Evolutionary conservation across 352 stramenopile species (phyloP), one percentile per base, ranked within the genome.

Genomic region (Phytophthora citrophthora): DNA sequence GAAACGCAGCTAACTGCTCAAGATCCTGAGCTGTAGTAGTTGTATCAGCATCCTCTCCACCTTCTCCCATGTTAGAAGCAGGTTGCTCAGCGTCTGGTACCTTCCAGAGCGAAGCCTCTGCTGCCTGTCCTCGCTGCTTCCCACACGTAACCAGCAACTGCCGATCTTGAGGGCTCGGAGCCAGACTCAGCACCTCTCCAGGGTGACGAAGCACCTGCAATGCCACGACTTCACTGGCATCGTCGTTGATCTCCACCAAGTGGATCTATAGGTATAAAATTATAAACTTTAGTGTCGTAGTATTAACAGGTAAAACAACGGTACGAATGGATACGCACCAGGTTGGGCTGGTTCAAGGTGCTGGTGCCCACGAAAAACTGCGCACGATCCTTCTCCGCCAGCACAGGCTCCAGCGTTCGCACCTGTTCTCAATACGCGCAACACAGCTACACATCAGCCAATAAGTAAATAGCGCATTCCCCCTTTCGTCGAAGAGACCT

Each of bases 351-450:
- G 55, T 86, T 83, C 53, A 91, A 81, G 10, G 71, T 73, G 13
- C 76, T 77, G 15, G 81, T 92, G 51, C 85, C 85, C 10, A 90
- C 54, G 40, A 94, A 64, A 64, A 92, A 95, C 52, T 77, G 83
- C 54, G 75, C 68, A 41, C 69, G 63, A 40, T 88, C 77, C 44
- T 86, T 91, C 34, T 93, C 80, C 5, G 64, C 83, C 20, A 88
- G 48, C 29, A 94, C 55, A 13, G 87, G 78, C 48, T 93, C 87
- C 32, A 95, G 66, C 36, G 78, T 85, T 9, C 87, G 85, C 40
- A 85, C 73, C 82, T 91, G 36, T 5, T 16, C 36, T 26, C 13
- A 39, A 18, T n/a, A 26, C 8, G 10, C 32, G 47, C 27, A 41
- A 11, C 8, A 9, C 34, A 27, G 26, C 15, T 23, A 11, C 15